These are phyloP conservation scores for Kalaharituber pfeilii DNA, from an alignment of 2,329 filamentous ascomycete species.

Conservation along the genomic window DNA sequence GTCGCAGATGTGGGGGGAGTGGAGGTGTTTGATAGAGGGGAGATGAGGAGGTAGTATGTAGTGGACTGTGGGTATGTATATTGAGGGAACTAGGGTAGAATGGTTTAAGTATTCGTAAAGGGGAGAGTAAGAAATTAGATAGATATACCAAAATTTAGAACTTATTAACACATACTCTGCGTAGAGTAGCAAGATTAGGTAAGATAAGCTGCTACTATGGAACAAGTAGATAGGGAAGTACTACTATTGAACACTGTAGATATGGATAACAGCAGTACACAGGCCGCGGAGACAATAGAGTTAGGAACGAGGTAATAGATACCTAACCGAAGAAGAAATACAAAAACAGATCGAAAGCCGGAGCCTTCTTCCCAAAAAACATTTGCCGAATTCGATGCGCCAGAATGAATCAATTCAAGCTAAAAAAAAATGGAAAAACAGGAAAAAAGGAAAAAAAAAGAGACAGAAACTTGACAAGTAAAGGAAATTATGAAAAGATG, in stretches of 20 bases:
- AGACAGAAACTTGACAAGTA: not conserved
- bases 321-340: not conserved
- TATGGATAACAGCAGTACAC: not conserved
- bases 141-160: no score
- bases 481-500: conserved; percentile 4
- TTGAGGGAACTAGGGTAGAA: no score
- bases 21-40: conserved; percentile 69
- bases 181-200: no score
- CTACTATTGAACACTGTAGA: conserved; percentile 1
- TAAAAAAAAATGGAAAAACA: conserved; percentile 1
- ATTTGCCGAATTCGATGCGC: not conserved
- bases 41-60: conserved; percentile 27
- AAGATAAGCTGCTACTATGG: no score
- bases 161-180: no score
- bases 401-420: not conserved
- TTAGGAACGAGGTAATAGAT: conserved; percentile 1
- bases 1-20: conserved; percentile 58
- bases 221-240: not conserved
- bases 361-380: not conserved
- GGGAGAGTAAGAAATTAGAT: no score
- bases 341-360: not conserved
- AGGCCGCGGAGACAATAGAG: not conserved
- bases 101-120: no score
- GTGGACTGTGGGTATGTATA: no score
- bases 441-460: conserved; percentile 3